phyloP scores from a whole-genome alignment of 2,329 filamentous ascomycete genomes.

The Delphinella strobiligena region DNA sequence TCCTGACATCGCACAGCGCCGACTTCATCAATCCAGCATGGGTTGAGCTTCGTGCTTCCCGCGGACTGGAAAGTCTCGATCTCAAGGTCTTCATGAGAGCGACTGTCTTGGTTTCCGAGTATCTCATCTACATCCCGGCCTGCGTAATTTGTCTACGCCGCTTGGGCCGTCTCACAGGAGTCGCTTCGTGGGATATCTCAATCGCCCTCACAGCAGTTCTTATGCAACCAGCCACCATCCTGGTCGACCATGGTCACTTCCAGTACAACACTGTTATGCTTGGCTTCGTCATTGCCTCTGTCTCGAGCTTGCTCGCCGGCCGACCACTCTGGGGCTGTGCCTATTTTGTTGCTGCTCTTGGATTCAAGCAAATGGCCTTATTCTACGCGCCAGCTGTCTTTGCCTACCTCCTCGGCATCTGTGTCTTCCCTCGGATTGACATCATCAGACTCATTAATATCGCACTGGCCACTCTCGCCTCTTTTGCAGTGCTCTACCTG shows the following conservation, averaged over 20 bases:
- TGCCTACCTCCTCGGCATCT: slow-evolving; percentile 78
- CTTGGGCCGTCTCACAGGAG: slow-evolving; percentile 62
- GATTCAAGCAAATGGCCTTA: slow-evolving; percentile 98
- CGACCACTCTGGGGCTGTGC: slow-evolving; percentile 79
- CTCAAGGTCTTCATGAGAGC: slow-evolving; percentile 95
- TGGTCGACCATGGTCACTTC: slow-evolving; percentile 92
- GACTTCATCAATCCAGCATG: slow-evolving; percentile 65
- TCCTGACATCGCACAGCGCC: slow-evolving; percentile 39
- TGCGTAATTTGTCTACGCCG: slow-evolving; percentile 74
- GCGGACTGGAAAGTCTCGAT: slow-evolving; percentile 63
- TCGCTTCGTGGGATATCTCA: slow-evolving; percentile 70
- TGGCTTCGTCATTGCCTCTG: slow-evolving; percentile 71
- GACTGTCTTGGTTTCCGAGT: slow-evolving; percentile 83
- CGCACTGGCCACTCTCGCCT: slow-evolving; percentile 55
- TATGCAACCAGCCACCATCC: slow-evolving; percentile 79
- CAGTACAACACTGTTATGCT: slow-evolving; percentile 99
- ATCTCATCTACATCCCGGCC: slow-evolving; percentile 77
- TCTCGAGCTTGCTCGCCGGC: slow-evolving; percentile 80
- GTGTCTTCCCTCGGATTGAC: slow-evolving; percentile 62
- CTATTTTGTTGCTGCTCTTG: slow-evolving; percentile 87
- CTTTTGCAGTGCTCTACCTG: slow-evolving; percentile 64
- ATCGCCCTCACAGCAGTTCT: slow-evolving; percentile 81
- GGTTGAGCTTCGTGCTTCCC: slow-evolving; percentile 77
- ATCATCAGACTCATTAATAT: slow-evolving; percentile 60
- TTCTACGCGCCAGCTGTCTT: slow-evolving; percentile 95